Base-by-base conservation (phyloP, 176 grass and related monocot species). In the Oryza meridionalis region DNA sequence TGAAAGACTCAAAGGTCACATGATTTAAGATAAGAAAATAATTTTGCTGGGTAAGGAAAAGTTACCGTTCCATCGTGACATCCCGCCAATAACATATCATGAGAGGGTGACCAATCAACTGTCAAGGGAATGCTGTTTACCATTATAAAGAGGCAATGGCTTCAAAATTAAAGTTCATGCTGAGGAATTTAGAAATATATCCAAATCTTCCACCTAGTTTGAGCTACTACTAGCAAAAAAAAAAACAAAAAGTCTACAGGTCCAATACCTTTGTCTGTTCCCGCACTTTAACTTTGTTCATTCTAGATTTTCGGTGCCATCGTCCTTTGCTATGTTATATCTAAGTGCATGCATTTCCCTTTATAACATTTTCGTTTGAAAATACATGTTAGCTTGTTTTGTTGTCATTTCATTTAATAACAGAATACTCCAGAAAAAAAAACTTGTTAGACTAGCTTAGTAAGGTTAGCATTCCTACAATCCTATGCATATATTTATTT, bases 41-140 rank as follows among this genome's bases (percentile, higher is more conserved):
- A 46, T 62, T 78, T 53, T 86, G 65, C 50, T 31, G 58, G 50
- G 63, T 45, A 51, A 38, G 35, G 42, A 69, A 75, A 85, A 83
- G 14, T 73, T 93, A 98, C 96, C 79, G 88, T 93, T 88, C 96
- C 96, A 83, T 98, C 96, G 67, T 98, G 93, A 83, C 96, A 98
- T 88, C 96, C 96, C 47, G 96, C 96, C 69, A 98, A 85, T 92
- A 98, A 93, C 85, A 98, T 87, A 90, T 98, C 92, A 73, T 90
- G 85, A 76, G 84, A 87, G 64, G 96, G 87, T 9, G 96, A 93
- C 96, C 96, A 98, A 81, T 98, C 96, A 85, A 98, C 83, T 84
- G 93, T 92, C 89, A 98, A 89, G 73, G 96, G 96, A 95, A 98
- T 88, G 86, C 96, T 98, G 90, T 83, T 89, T 88, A 81, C 90